Evolutionary conservation across 2,329 filamentous ascomycete genomes (phyloP).

Genomic region (Graphiopsis chlorocephala): DNA sequence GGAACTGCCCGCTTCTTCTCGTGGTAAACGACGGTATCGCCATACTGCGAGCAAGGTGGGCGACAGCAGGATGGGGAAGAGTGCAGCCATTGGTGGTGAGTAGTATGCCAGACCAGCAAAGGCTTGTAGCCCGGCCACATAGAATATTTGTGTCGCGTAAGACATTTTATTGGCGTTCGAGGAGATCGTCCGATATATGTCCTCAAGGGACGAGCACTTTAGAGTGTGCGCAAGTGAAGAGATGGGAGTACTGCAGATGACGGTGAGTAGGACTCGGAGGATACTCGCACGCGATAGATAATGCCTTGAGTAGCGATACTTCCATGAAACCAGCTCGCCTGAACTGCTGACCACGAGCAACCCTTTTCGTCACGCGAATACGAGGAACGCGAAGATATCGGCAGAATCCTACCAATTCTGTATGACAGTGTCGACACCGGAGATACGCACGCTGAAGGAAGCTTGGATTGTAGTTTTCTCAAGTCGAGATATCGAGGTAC

Average conservation of each 20-base stretch:
- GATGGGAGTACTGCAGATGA: background rate
- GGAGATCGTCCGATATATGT: background rate
- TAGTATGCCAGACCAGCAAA: conserved; percentile 5
- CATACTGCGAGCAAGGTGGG: background rate
- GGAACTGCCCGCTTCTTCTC: background rate
- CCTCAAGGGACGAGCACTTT: background rate
- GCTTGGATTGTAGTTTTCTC: background rate
- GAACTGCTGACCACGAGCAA: background rate
- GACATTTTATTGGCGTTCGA: background rate
- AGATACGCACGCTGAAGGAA: background rate
- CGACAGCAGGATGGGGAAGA: background rate
- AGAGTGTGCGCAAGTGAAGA: background rate
- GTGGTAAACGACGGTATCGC: background rate
- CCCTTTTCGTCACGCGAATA: background rate
- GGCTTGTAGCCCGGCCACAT: background rate
- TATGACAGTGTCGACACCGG: background rate
- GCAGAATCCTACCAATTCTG: background rate
- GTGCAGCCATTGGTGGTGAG: background rate
- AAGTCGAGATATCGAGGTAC: background rate
- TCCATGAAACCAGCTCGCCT: background rate
- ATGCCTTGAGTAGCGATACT: background rate
- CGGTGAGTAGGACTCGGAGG: background rate
- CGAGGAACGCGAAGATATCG: background rate
- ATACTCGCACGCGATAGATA: background rate
- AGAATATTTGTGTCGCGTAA: background rate